Base-by-base conservation (phyloP, 768 basidiomycete genomes). In the Russula griseocarnosa region DNA sequence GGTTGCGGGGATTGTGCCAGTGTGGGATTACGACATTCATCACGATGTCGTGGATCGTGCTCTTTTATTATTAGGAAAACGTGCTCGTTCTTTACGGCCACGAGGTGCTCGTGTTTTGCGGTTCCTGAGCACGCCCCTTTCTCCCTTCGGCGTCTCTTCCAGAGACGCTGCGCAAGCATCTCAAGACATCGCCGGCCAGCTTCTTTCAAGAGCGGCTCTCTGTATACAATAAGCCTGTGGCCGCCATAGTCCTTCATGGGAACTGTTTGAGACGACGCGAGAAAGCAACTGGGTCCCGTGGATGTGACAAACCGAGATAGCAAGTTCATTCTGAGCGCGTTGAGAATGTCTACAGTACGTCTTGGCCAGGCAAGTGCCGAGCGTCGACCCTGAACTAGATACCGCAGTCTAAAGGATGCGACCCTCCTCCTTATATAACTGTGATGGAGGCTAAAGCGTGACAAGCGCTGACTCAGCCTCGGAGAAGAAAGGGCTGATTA, bases 1-100 rank as follows among this genome's bases (percentile, higher is more conserved):
- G 53, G 83, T 83, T 5, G 78, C 81, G 24, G 74, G 75, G 50
- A 80, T 83, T 65, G 76, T 76, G n/a, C n/a, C n/a, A n/a, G n/a
- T n/a, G 18, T 64, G 66, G 1, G 76, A 78, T 1, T 66, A 16
- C 18, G 38, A 18, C 38, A 10, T 86, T 60, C 36, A 6, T 36
- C 36, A 13, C 3, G 68, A 72, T 16, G 75, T 83, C 0, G n/a
- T n/a, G n/a, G n/a, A n/a, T n/a, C n/a, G n/a, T n/a, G n/a, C n/a
- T n/a, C n/a, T n/a, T n/a, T n/a, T n/a, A n/a, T n/a, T n/a, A n/a
- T n/a, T n/a, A n/a, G n/a, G n/a, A n/a, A 9, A 72, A 78, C 14
- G 87, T 88, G 68, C 58, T 80, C 40, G 26, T 6, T 32, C 4
- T 47, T 24, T n/a, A 11, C 44, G n/a, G 42, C 1, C 7, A 9